Percentiles rank a stretch among this genome's conserved stretches.
These are phyloP conservation scores for Calocera cornea DNA, from an alignment of 768 basidiomycete genomes.

Conservation along the genomic window DNA sequence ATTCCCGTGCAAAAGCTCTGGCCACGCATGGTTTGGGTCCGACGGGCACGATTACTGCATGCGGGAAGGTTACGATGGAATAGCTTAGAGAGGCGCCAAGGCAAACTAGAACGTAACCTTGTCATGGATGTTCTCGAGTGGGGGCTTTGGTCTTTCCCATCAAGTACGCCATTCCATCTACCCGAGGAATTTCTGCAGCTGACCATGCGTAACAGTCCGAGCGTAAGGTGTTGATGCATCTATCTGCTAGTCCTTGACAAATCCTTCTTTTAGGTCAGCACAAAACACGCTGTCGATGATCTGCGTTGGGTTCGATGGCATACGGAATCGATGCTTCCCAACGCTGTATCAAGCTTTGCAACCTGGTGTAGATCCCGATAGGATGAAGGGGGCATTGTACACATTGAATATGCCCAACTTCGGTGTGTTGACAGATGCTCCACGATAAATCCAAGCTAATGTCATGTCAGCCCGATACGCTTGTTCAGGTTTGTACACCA, in stretches of 20 bases:
- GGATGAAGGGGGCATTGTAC: conserved; percentile 88
- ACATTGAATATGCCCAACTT: conserved; percentile 53
- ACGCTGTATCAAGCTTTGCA: conserved; percentile 42
- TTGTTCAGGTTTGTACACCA: conserved; percentile 25
- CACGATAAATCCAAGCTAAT: too few species aligned
- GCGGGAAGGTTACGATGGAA: conserved; percentile 59
- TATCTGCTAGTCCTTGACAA: neutral
- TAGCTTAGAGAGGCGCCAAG: conserved; percentile 51
- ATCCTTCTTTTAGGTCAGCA: conserved; percentile 23
- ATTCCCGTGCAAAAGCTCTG: conserved; percentile 58
- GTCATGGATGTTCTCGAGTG: conserved; percentile 63
- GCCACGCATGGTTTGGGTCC: conserved; percentile 58
- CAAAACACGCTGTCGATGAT: conserved; percentile 41
- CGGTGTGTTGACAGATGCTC: conserved; percentile 33
- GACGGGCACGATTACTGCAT: conserved; percentile 44
- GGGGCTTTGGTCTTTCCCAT: conserved; percentile 65
- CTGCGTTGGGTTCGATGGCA: conserved; percentile 50
- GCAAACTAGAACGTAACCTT: conserved; percentile 43
- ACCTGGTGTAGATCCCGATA: conserved; percentile 66
- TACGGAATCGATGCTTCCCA: conserved; percentile 49
- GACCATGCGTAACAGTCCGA: conserved; percentile 16
- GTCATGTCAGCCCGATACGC: conserved; percentile 32
- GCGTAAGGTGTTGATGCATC: conserved; percentile 17
- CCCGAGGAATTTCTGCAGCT: neutral
- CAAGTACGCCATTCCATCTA: conserved; percentile 21